Evolutionary conservation across 2,329 filamentous ascomycete genomes (phyloP).

Genomic region (Clonostachys rhizophaga): DNA sequence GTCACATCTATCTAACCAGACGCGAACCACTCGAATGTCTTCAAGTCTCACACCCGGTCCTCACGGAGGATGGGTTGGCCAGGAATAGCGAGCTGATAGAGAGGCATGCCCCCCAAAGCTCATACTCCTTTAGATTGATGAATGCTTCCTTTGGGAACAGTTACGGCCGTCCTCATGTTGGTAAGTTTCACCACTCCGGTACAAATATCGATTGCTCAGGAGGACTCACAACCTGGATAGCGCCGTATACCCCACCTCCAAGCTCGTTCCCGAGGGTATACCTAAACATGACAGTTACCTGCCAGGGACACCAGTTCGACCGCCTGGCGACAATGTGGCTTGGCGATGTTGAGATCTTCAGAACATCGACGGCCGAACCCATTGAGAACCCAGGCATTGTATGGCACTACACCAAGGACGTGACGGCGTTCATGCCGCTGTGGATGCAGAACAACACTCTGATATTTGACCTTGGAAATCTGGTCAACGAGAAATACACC

Average conservation of each 20-base stretch:
- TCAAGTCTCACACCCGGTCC: constrained; percentile 64
- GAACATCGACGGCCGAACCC: constrained; percentile 79
- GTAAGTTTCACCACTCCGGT: constrained; percentile 37
- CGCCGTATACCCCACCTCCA: constrained; percentile 59
- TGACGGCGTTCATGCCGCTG: constrained; percentile 65
- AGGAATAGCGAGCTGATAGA: constrained; percentile 4
- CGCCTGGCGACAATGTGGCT: constrained; percentile 72
- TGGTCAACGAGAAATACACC: constrained; percentile 66
- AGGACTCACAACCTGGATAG: constrained; percentile 25
- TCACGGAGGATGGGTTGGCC: constrained; percentile 37
- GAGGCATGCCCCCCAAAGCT: not conserved
- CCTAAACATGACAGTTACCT: constrained; percentile 72
- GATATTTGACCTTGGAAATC: constrained; percentile 76
- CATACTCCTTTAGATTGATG: constrained; percentile 56
- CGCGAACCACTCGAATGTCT: constrained; percentile 46
- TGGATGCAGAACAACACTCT: constrained; percentile 68
- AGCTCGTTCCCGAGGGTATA: constrained; percentile 71
- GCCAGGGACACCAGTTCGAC: constrained; percentile 70
- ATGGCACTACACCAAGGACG: constrained; percentile 76
- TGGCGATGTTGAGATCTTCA: constrained; percentile 74
- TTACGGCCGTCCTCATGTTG: constrained; percentile 70
- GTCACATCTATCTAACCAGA: too few relatives aligned
- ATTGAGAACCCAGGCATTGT: constrained; percentile 59
- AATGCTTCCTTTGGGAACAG: constrained; percentile 66
- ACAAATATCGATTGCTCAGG: not conserved